Percentiles rank a stretch among this genome's conserved stretches.
Conservation (phyloP, 2,329 filamentous ascomycete genomes). For the Leptodontidium sp. region DNA sequence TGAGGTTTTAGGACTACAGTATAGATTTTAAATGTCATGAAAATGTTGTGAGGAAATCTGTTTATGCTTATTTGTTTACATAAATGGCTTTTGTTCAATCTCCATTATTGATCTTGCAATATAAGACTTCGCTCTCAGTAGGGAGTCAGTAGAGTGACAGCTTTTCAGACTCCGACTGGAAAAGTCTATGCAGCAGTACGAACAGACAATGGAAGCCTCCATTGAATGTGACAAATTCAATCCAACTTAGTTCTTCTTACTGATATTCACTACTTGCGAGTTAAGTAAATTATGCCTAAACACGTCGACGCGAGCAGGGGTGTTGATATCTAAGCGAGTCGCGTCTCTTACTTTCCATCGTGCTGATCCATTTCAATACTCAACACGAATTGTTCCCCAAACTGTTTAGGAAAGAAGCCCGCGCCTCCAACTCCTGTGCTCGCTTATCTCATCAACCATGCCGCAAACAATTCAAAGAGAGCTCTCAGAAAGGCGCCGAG, state of each 20-base stretch:
- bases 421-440: neutral
- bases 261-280: neutral
- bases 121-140: too few species aligned
- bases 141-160: too few species aligned
- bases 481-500: neutral
- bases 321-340: slow-evolving; percentile 1
- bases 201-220: neutral
- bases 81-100: too few species aligned
- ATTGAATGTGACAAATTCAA: neutral
- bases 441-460: neutral
- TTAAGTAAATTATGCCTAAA: neutral
- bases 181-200: too few species aligned
- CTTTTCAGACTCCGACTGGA: too few species aligned
- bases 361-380: neutral
- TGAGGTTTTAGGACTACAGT: too few species aligned
- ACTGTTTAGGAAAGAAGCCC: neutral
- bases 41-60: too few species aligned
- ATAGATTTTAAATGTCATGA: too few species aligned
- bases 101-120: too few species aligned
- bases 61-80: too few species aligned
- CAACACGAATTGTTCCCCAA: neutral
- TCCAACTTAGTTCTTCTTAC: neutral
- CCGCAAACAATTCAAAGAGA: neutral
- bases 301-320: neutral
- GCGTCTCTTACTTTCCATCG: neutral